These are phyloP conservation scores for Mycena metata DNA, from an alignment of 768 basidiomycete species.

Conservation along the genomic window DNA sequence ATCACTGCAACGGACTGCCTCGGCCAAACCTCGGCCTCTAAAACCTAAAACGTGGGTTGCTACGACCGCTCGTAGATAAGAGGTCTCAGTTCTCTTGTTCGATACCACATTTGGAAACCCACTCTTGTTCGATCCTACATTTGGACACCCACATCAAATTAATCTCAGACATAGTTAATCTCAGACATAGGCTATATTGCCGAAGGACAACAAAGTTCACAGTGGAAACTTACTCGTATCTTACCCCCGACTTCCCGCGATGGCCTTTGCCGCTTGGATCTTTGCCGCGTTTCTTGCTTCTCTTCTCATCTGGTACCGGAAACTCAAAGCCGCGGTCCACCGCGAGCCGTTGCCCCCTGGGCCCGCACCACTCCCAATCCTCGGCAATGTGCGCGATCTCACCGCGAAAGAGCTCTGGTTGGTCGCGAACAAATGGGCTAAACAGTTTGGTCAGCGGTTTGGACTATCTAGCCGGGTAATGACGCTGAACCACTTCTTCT, in stretches of 20 bases:
- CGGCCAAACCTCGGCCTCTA: too few species aligned
- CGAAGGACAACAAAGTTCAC: too few species aligned
- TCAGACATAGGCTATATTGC: too few species aligned
- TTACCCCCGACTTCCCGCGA: slow-evolving; percentile 15
- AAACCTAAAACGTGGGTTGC: too few species aligned
- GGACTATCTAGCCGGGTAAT: slow-evolving; percentile 26
- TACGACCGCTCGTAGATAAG: too few species aligned
- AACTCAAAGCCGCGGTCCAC: slow-evolving; percentile 50
- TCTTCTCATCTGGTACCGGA: slow-evolving; percentile 58
- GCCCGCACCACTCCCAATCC: slow-evolving; percentile 72
- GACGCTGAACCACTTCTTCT: slow-evolving; percentile 12
- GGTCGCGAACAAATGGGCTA: slow-evolving; percentile 70
- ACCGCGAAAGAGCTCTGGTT: slow-evolving; percentile 76
- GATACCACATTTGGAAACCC: too few species aligned
- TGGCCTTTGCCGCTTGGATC: slow-evolving; percentile 18
- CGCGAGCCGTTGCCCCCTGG: slow-evolving; percentile 68
- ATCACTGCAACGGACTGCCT: too few species aligned
- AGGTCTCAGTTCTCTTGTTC: too few species aligned
- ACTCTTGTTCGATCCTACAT: too few species aligned
- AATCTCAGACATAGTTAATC: too few species aligned
- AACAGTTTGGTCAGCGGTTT: slow-evolving; percentile 64
- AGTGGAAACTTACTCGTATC: neutral
- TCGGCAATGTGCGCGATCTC: slow-evolving; percentile 76
- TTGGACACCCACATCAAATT: too few species aligned
- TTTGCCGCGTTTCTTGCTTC: slow-evolving; percentile 53